phyloP scores from a whole-genome alignment of 2,329 filamentous ascomycete genomes.

The Penicillium digitatum region DNA sequence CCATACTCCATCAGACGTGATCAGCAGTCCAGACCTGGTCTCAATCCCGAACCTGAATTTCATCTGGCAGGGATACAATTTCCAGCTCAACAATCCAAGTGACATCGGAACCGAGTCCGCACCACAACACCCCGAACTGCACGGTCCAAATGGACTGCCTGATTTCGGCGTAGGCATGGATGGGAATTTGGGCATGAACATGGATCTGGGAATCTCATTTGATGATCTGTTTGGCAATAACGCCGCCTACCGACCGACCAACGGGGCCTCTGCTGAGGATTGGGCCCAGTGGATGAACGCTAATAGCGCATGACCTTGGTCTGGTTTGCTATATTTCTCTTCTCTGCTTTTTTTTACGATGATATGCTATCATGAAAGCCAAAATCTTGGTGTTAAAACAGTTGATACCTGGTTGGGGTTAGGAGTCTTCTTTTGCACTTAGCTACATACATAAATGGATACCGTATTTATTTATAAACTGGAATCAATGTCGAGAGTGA shows the following conservation, averaged over 20 bases:
- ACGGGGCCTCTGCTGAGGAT: slow-evolving; percentile 32
- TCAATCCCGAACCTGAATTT: slow-evolving; percentile 43
- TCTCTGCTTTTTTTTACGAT: slow-evolving; percentile 16
- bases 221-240: slow-evolving; percentile 43
- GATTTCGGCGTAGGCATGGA: slow-evolving; percentile 29
- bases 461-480: background rate
- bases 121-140: slow-evolving; percentile 21
- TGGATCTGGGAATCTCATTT: slow-evolving; percentile 36
- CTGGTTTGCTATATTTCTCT: background rate
- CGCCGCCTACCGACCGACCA: slow-evolving; percentile 23
- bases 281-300: slow-evolving; percentile 42
- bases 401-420: slow-evolving; percentile 17
- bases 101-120: slow-evolving; percentile 15
- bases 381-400: slow-evolving; percentile 13
- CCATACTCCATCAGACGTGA: slow-evolving; percentile 31
- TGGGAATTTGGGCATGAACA: slow-evolving; percentile 30
- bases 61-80: slow-evolving; percentile 41
- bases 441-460: slow-evolving; percentile 5
- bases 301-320: slow-evolving; percentile 20
- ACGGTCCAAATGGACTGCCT: slow-evolving; percentile 19
- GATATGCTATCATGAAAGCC: slow-evolving; percentile 22
- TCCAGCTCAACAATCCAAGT: slow-evolving; percentile 25
- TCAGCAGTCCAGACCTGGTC: slow-evolving; percentile 42
- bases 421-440: slow-evolving; percentile 2
- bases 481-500: background rate